Base-by-base conservation (phyloP, 257 asterid species). In the Nicotiana benthamiana region DNA sequence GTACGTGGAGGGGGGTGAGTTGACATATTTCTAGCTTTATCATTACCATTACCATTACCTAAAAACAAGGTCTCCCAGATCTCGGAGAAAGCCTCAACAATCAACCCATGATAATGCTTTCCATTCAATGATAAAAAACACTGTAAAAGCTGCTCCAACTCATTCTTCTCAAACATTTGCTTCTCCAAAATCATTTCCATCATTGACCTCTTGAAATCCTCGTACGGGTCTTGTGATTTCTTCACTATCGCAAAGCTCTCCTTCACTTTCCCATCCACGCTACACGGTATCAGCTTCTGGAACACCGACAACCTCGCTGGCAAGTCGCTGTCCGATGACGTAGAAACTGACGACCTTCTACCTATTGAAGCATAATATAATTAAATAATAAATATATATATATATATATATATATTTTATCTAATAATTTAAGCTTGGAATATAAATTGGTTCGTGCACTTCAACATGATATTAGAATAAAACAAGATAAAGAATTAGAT, bases 121-220 rank as follows among this genome's bases (percentile, higher is more conserved):
- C 95, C 84, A 74, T 94, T 94, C 85, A 94, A 80, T 0, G 98
- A 94, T 59, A 94, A 85, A 70, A 92, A 94, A 28, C 98, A 94
- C 83, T 89, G 94, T 60, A 94, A 65, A 30, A 94, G 86, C 86
- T 93, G 95, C 54, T 94, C 96, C 87, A 94, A 72, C 68, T 94
- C 97, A 15, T 75, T 66, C 70, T 84, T 68, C 43, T 90, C 97
- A 68, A 89, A 91, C 91, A 94, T 93, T 83, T 92, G 91, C 75
- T 93, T 93, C 92, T 94, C 98, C 84, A 93, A 32, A 30, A 94
- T 85, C 98, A 94, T 94, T 40, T 94, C 98, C 91, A 92, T 83
- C 98, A 94, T 94, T 27, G 98, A 94, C 0, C 85, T 87, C 91
- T 86, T 93, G 88, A 95, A 95, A 80, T 95, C 98, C 89, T 83